Percentiles rank a stretch among this genome's conserved stretches.
Conservation (phyloP, 768 basidiomycete genomes). For the Hygrophorus pudorinus region DNA sequence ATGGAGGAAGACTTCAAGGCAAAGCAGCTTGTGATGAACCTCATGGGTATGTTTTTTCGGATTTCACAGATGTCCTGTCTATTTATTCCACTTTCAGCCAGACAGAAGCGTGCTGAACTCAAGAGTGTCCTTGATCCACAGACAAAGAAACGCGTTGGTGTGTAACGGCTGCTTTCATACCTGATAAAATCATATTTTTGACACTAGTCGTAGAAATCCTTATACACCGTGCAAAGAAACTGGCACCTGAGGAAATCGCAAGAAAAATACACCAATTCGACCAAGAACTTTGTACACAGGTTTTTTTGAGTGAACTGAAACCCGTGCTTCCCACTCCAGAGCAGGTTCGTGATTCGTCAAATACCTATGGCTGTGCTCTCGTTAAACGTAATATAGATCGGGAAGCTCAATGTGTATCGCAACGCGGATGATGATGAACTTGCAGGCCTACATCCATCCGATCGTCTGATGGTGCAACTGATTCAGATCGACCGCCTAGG, state of each 20-base stretch:
- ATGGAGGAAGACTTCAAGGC: constrained; percentile 99
- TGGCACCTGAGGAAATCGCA: constrained; percentile 82
- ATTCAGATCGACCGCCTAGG: constrained; percentile 88
- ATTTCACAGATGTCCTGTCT: constrained; percentile 2
- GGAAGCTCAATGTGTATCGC: constrained; percentile 83
- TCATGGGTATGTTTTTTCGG: constrained; percentile 54
- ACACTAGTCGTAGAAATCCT: constrained; percentile 61
- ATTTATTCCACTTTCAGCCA: constrained; percentile 34
- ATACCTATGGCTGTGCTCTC: background rate
- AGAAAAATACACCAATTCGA: constrained; percentile 81
- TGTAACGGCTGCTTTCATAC: constrained; percentile 21
- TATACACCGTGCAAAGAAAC: constrained; percentile 75
- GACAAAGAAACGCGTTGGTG: constrained; percentile 90
- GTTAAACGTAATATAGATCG: constrained; percentile 39
- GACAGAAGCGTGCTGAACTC: constrained; percentile 80
- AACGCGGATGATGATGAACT: constrained; percentile 83
- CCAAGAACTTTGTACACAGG: constrained; percentile 74
- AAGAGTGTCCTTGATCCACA: constrained; percentile 86
- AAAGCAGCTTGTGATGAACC: constrained; percentile 84
- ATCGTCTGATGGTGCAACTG: constrained; percentile 93
- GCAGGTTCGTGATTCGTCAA: constrained; percentile 38
- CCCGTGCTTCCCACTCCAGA: constrained; percentile 86
- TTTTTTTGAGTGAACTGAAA: constrained; percentile 83
- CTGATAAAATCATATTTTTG: constrained; percentile 1
- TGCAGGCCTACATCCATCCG: constrained; percentile 82